These are phyloP conservation scores for Karstenula rhodostoma DNA, from an alignment of 2,329 filamentous ascomycete genomes.

Conservation along the genomic window DNA sequence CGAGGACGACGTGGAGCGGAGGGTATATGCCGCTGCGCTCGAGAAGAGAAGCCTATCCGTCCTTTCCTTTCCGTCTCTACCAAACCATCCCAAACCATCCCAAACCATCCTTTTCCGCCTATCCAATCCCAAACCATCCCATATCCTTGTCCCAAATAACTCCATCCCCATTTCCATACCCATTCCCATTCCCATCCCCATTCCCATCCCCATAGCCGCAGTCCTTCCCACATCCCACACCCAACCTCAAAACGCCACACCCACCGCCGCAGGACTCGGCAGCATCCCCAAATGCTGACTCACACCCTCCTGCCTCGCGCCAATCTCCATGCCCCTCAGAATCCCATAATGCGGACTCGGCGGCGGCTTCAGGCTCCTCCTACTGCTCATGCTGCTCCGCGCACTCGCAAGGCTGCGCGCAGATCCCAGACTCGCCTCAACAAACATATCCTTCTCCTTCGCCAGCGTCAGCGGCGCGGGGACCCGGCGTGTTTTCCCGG, in stretches of 20 bases:
- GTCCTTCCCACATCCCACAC: too few species aligned
- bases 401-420: conserved; percentile 23
- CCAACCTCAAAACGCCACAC: conserved; percentile 44
- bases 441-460: conserved; percentile 34
- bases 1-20: conserved; percentile 5
- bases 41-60: conserved; percentile 2
- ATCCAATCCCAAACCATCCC: background rate
- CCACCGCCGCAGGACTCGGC: conserved; percentile 35
- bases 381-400: conserved; percentile 8
- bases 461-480: conserved; percentile 37
- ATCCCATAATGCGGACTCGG: conserved; percentile 37
- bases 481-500: conserved; percentile 35
- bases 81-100: background rate
- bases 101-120: background rate
- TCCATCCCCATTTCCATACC: background rate
- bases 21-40: conserved; percentile 24
- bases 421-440: conserved; percentile 29
- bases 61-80: conserved; percentile 4
- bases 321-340: conserved; percentile 43
- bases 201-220: background rate
- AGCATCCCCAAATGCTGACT: conserved; percentile 18
- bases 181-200: background rate
- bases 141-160: background rate
- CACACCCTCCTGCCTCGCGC: conserved; percentile 21
- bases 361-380: conserved; percentile 35